Evolutionary conservation across 2,329 filamentous ascomycete genomes (phyloP), one percentile per base, ranked within the genome.

Genomic region (Tolypocladium nubicola): DNA sequence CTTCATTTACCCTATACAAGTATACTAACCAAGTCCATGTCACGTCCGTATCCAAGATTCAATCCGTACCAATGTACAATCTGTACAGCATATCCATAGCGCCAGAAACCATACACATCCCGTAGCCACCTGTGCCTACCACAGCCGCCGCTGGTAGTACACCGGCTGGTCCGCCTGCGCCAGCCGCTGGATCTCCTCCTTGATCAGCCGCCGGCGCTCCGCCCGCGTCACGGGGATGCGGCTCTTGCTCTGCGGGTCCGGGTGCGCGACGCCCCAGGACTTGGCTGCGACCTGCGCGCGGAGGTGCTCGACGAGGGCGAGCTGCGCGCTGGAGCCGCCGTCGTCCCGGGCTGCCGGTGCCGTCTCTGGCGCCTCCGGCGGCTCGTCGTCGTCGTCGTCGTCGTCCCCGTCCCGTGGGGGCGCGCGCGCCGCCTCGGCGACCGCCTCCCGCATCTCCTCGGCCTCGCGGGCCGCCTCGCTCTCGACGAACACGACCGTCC

Each of bases 191-290:
- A 85, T 77, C 63, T 85, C 81, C 60, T 81, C 77, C 65, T 81
- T 83, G 65, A 85, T 86, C 62, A 76, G 72, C 66, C 74, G 74
- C 63, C 83, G 75, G 63, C 83, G 76, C 68, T 83, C 78, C 0
- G 77, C 79, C 57, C 72, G 71, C 57, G 73, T 80, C 23, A 83
- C 68, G 1, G 78, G 79, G 65, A 80, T 76, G 57, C 75, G 70
- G 45, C 70, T 70, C 59, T 72, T 71, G 13, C 67, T 68, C 23
- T 65, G 64, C 7, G 70, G 70, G 55, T 74, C 73, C 1, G 72
- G 70, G 49, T 72, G 68, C 11, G 67, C 67, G 8, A 70, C 67
- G 1, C 65, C 66, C 64, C 66, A 70, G 9, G 70, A 63, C 61
- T 72, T 69, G 39, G 68, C 64, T 11, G 66, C 65, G 4, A 68